Base-by-base conservation (phyloP, 139 green algal species). In the Axilococcus clingmanii region DNA sequence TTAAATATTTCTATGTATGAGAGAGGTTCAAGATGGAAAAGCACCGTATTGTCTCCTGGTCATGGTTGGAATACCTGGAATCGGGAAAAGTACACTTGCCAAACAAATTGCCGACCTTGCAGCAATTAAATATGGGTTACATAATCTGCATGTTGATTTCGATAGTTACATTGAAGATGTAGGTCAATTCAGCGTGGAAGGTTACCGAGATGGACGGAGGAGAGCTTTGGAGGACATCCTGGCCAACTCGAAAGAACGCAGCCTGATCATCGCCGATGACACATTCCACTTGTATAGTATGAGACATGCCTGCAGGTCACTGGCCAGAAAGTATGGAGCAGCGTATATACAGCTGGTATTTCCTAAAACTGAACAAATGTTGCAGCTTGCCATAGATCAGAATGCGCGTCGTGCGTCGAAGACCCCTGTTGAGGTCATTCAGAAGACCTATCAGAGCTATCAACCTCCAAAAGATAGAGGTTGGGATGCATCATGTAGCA, bases 251-350 rank as follows among this genome's bases (percentile, higher is more conserved):
- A 38, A 9, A 9, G 12, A 12, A 38, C 9, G 12, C 23, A 9
- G 12, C 12, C 9, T 49, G 12, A 12, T 57, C 4, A 57, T 57
- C 43, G 35, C 20, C 9, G 49, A 57, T 33, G 49, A 57, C 12
- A 57, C 49, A 19, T 44, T 57, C 30, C 49, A 57, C 19, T 57
- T 44, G 11, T 14, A 20, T 16, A 57, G 49, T 35, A 57, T 57
- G 49, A 44, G 49, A 19, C 16, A 15, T 20, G 29, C 48, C 12
- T 57, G 49, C 20, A 44, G 49, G 49, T 22, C 19, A 33, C 32
- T 57, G n/a, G 29, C 49, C 14, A 41, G 49, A 5, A 14, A 9
- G 22, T 33, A 7, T 57, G 30, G 30, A 20, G 49, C 37, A 28
- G 25, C n/a, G 15, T 57, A 57, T 34, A 12, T 23, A 15, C 49